phyloP scores from a whole-genome alignment of 306 rosid species.

The Pterocarpus macrocarpus region DNA sequence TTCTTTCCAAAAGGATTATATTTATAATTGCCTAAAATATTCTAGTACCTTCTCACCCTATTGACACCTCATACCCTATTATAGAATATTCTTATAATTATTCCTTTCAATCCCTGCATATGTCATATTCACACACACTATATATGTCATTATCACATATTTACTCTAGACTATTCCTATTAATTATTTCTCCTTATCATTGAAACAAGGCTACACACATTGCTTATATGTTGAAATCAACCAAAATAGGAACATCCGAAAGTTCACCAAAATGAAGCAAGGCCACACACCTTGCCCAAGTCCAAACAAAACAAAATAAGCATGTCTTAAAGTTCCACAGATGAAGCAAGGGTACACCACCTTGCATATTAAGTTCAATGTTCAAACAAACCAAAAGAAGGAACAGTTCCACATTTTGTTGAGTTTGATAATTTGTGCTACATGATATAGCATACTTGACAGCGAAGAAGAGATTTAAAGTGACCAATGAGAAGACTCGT shows the following conservation, averaged over 20 bases:
- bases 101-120: too few species aligned
- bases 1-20: too few species aligned
- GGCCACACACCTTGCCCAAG: conserved; percentile 22
- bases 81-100: too few species aligned
- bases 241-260: not conserved
- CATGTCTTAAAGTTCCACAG: not conserved
- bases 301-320: conserved; percentile 9
- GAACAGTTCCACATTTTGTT: conserved; percentile 16
- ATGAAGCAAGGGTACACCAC: not conserved
- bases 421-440: conserved; percentile 13
- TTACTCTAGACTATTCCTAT: too few species aligned
- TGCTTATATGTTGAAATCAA: not conserved
- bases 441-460: conserved; percentile 30
- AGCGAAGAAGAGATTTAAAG: conserved; percentile 54
- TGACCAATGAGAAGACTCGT: conserved; percentile 74
- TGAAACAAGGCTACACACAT: not conserved
- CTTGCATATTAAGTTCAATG: not conserved
- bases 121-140: too few species aligned
- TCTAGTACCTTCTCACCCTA: too few species aligned
- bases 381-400: conserved; percentile 28
- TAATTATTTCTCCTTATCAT: not conserved
- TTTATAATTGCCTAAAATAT: too few species aligned
- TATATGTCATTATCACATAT: too few species aligned
- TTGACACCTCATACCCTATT: too few species aligned
- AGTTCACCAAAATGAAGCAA: conserved; percentile 31